A percentile compares a stretch with the other conserved stretches of the same genome.
phyloP scores from a whole-genome alignment of 1,139 yeast genomes.

The Blastobotrys malaysiensis region DNA sequence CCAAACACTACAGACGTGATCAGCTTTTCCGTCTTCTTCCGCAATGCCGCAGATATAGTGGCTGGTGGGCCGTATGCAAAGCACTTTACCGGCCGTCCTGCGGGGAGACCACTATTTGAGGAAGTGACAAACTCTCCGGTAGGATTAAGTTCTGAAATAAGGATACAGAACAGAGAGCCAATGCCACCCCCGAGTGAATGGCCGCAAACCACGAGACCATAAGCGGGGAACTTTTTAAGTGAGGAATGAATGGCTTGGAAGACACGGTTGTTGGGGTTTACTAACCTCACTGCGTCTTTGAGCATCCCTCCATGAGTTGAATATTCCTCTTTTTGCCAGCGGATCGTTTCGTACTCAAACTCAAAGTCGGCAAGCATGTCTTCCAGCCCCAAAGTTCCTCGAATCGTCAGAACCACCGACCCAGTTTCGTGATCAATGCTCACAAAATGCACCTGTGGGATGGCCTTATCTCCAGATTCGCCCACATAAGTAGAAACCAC shows the following conservation, averaged over 20 bases:
- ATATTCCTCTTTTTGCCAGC: conserved; percentile 28
- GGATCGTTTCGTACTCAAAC: conserved; percentile 31
- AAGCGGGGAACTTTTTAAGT: conserved; percentile 25
- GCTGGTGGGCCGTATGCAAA: conserved; percentile 36
- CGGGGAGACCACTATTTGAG: conserved; percentile 21
- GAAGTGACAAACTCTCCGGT: conserved; percentile 22
- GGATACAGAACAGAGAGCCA: conserved; percentile 31
- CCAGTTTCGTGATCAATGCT: conserved; percentile 32
- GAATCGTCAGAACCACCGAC: conserved; percentile 32
- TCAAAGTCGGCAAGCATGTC: conserved; percentile 34
- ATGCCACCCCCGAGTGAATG: conserved; percentile 37
- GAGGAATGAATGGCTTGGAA: conserved; percentile 27
- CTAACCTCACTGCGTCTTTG: conserved; percentile 28
- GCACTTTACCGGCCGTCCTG: conserved; percentile 30
- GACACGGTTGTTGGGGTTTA: conserved; percentile 24
- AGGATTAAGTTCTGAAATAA: conserved; percentile 22
- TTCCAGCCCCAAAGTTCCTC: conserved; percentile 35
- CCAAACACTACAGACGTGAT: conserved; percentile 34
- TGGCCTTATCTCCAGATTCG: conserved; percentile 27
- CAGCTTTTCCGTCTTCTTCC: conserved; percentile 26
- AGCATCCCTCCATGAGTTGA: conserved; percentile 36
- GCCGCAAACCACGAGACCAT: conserved; percentile 33
- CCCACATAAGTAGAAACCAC: conserved; percentile 29
- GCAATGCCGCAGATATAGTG: conserved; percentile 27
- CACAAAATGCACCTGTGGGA: conserved; percentile 33